Base-by-base conservation (phyloP, 1,139 yeast genomes). In the Kodamaea fungicola region DNA sequence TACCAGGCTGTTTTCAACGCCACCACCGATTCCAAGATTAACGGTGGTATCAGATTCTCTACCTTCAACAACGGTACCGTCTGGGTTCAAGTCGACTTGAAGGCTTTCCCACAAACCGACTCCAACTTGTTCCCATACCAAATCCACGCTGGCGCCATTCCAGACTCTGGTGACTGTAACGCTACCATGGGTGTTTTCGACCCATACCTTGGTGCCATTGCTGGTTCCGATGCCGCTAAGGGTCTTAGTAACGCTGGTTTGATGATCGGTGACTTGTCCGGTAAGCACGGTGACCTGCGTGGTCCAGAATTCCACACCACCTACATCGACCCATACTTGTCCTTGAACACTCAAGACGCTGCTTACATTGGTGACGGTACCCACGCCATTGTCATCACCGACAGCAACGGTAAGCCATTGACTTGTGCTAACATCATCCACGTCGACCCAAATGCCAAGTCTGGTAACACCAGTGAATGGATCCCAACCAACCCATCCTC, bases 121-220 rank as follows among this genome's bases (percentile, higher is more conserved):
- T 70, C 70, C 23, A 73, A 73, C 24, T 71, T 73, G 31, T 69
- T 67, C 58, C 50, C 60, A 37, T 69, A 68, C 58, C 74, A 68
- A 45, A 57, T 70, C 33, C 74, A 70, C 49, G 57, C 56, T 39
- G 42, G 42, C 10, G 63, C 67, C 10, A 72, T 69, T 28, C 74
- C 73, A 7, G 34, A 59, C 7, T 52, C 62, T 40, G 74, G 73
- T 16, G 60, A 62, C 50, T 70, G 76, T 54, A 54, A 61, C 26
- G 72, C 61, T 28, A 65, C 75, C 22, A 40, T 41, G 32, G 59
- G 43, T 16, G 73, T 67, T 51, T 64, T 69, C 46, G 59, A 70
- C 48, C 74, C 75, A 28, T 69, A 52, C 56, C 47, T 53, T 35
- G 75, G 75, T 21, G 42, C 49, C 23, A 48, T 48, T 5, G 54